A percentile compares a stretch with the other conserved stretches of the same genome.
Conservation (phyloP, 1,139 yeast genomes). For the Magnusiomyces tetraspermus region DNA sequence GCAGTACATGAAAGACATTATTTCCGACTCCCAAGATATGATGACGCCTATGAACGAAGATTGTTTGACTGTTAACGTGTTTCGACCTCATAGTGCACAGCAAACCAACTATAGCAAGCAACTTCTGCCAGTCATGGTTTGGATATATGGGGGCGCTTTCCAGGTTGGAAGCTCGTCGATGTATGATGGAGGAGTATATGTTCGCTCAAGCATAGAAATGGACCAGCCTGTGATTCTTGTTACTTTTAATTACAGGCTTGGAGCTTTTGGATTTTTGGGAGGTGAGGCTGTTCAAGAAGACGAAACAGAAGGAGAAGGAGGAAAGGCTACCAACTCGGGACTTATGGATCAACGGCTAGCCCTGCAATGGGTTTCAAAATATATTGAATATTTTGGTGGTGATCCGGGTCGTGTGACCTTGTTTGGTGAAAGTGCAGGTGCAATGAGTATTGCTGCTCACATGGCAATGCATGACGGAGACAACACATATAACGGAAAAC, state of each 20-base stretch:
- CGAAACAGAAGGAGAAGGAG: constrained; percentile 22
- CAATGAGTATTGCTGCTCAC: constrained; percentile 23
- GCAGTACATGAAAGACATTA: background rate
- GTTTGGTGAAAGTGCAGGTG: constrained; percentile 31
- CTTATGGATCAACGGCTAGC: constrained; percentile 28
- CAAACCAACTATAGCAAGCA: constrained; percentile 9
- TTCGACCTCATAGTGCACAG: constrained; percentile 16
- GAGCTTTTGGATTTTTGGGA: constrained; percentile 28
- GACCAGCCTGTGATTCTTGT: constrained; percentile 21
- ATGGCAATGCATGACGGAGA: constrained; percentile 17
- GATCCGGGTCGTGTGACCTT: constrained; percentile 25
- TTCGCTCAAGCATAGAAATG: constrained; percentile 20
- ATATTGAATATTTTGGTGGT: constrained; percentile 29
- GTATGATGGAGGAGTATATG: constrained; percentile 16
- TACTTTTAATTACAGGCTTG: constrained; percentile 24
- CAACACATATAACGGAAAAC: constrained; percentile 11
- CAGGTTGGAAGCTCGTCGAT: constrained; percentile 18
- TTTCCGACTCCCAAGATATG: background rate
- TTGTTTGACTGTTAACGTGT: constrained; percentile 20
- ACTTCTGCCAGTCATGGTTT: constrained; percentile 30
- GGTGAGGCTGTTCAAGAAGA: constrained; percentile 17
- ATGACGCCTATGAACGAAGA: constrained; percentile 16
- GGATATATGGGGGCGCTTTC: constrained; percentile 35
- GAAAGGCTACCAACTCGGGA: constrained; percentile 29
- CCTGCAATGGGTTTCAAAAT: constrained; percentile 28